Evolutionary conservation across 2,329 filamentous ascomycete genomes (phyloP).

Genomic region (Hortaea werneckii): DNA sequence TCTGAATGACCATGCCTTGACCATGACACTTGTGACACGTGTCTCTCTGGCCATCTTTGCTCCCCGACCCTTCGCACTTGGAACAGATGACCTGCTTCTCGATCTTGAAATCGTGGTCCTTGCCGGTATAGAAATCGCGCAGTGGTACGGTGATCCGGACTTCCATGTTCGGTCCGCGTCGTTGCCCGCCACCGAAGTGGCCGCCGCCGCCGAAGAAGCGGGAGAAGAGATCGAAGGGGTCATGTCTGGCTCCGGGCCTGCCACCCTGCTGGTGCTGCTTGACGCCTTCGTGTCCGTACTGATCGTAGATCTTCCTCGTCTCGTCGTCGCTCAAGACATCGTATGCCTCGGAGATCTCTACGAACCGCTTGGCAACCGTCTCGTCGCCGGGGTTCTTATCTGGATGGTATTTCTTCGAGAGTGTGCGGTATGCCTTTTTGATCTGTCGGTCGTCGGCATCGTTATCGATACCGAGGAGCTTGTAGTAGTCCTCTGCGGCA

Average conservation of each 20-base stretch:
- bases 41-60: conserved; percentile 64
- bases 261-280: conserved; percentile 70
- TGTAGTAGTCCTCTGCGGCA: conserved; percentile 64
- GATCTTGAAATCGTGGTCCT: conserved; percentile 74
- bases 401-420: conserved; percentile 93
- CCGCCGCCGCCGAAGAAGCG: conserved; percentile 91
- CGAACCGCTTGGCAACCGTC: conserved; percentile 78
- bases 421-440: conserved; percentile 81
- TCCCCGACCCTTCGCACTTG: conserved; percentile 76
- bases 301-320: conserved; percentile 81
- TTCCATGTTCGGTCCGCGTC: conserved; percentile 81
- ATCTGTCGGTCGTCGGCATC: conserved; percentile 76
- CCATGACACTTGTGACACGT: conserved; percentile 69
- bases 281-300: conserved; percentile 84
- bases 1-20: conserved; percentile 73
- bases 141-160: conserved; percentile 70
- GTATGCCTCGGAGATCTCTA: conserved; percentile 90
- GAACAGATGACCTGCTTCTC: conserved; percentile 96
- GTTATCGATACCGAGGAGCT: conserved; percentile 72
- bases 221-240: conserved; percentile 93
- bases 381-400: conserved; percentile 91
- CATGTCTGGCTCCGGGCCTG: conserved; percentile 50
- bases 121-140: conserved; percentile 85
- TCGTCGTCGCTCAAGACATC: conserved; percentile 75
- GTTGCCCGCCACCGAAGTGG: conserved; percentile 68